Base-by-base conservation (phyloP, 2,329 filamentous ascomycete species). In the Arthrobotrys iridis region DNA sequence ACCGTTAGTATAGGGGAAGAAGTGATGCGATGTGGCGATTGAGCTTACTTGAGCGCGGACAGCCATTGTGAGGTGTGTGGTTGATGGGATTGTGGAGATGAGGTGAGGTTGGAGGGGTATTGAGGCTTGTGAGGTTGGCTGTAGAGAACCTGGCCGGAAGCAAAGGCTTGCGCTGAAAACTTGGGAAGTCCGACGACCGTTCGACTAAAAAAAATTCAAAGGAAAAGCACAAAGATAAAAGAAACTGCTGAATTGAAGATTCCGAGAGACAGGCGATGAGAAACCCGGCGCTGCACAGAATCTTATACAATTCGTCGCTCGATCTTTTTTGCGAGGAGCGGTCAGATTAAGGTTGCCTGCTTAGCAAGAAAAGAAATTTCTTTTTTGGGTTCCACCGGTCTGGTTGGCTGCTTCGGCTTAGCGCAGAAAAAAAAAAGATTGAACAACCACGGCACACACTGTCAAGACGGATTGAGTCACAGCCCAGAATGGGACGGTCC, bases 21-120 rank as follows among this genome's bases (percentile, higher is more conserved):
- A 15, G 18, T n/a, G 8, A 15, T n/a, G n/a, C 30, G 22, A 35
- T 55, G 10, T 5, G 24, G 48, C 28, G 46, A 64, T 26, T 5
- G 15, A n/a, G 35, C 73, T 13, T 77, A 77, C 77, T 60, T 77
- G 77, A 22, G 77, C 77, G 70, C 77, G 68, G 40, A 77, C 74
- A 41, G 77, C 77, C 77, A 77, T 77, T 72, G 60, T 63, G 72
- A 50, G 8, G 28, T 37, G 30, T 66, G 59, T 70, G 20, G 11
- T 33, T 58, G 26, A 57, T 18, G 65, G 11, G 33, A 59, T 35
- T 28, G 11, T 30, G 46, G 43, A 40, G 58, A 13, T 40, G 37
- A 50, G 11, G 48, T 24, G 55, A 43, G n/a, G 58, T 28, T 70
- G 65, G 65, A 62, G 55, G 55, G 55, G 65, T 62, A 52, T 59